Percentiles rank a stretch among this genome's conserved stretches.
These are phyloP conservation scores for Podospora tetraspora DNA, from an alignment of 495 filamentous ascomycete species.

Conservation along the genomic window DNA sequence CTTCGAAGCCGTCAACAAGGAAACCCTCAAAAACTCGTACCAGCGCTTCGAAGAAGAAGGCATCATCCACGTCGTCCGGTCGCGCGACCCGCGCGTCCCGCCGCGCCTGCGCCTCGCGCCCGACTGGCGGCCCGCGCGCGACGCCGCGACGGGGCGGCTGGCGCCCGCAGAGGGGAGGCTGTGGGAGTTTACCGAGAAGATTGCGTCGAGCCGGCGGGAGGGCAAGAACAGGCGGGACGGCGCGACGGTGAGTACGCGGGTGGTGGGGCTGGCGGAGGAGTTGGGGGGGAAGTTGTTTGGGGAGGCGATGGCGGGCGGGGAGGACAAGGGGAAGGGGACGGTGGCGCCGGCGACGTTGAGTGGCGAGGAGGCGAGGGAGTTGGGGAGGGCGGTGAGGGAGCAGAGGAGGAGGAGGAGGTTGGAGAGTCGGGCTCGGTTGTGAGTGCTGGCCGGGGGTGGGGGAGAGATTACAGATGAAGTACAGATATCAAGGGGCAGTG, in stretches of 20 bases:
- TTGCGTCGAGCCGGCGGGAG: constrained; percentile 75
- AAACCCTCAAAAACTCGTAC: constrained; percentile 90
- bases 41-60: constrained; percentile 85
- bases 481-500: not conserved
- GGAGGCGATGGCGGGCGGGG: constrained; percentile 26
- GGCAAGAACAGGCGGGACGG: constrained; percentile 94
- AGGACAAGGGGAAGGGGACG: constrained; percentile 19
- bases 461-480: too few species aligned
- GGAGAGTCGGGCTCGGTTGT: constrained; percentile 47
- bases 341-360: constrained; percentile 33
- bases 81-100: constrained; percentile 52
- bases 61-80: constrained; percentile 68
- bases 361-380: constrained; percentile 36
- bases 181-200: constrained; percentile 87
- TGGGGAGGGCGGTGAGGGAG: constrained; percentile 33
- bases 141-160: constrained; percentile 55
- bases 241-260: constrained; percentile 78
- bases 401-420: constrained; percentile 38
- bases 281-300: constrained; percentile 47
- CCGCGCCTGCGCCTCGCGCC: constrained; percentile 61
- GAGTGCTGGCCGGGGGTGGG: not conserved
- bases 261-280: constrained; percentile 66
- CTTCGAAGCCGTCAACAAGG: constrained; percentile 97
- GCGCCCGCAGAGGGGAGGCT: constrained; percentile 59
- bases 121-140: constrained; percentile 72